A percentile compares a stretch with the other conserved stretches of the same genome.
phyloP scores from a whole-genome alignment of 169 alveolate species.

The Plasmodium malariae region DNA sequence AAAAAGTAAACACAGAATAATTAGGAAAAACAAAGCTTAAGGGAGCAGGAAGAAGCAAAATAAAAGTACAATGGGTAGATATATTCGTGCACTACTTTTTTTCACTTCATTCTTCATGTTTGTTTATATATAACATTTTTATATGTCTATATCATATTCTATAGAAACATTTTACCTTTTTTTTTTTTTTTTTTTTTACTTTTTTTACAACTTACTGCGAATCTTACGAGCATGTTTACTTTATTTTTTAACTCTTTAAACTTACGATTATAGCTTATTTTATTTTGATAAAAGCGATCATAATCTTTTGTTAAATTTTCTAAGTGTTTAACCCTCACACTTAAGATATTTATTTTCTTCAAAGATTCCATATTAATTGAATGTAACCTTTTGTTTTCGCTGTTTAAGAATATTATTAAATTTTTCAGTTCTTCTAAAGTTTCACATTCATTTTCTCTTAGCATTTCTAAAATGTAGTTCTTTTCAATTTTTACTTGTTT shows the following conservation, averaged over 20 bases:
- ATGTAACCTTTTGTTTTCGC: conserved; percentile 66
- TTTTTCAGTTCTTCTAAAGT: conserved; percentile 51
- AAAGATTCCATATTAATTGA: conserved; percentile 43
- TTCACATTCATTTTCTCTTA: conserved; percentile 69
- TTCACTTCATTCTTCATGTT: background rate
- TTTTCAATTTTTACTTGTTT: conserved; percentile 29
- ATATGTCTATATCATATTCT: too few species aligned
- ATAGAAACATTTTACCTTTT: too few species aligned
- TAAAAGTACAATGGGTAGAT: background rate
- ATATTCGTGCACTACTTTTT: background rate
- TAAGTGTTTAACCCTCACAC: conserved; percentile 36
- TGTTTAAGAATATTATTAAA: conserved; percentile 45
- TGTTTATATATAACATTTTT: too few species aligned
- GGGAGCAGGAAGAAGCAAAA: background rate
- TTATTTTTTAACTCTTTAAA: conserved; percentile 6
- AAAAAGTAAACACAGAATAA: background rate
- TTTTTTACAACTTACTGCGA: conserved; percentile 24
- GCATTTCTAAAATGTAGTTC: conserved; percentile 30
- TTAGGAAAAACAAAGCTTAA: too few species aligned
- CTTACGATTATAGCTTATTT: conserved; percentile 15
- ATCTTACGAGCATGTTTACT: conserved; percentile 16
- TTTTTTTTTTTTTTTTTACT: too few species aligned
- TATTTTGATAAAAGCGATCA: conserved; percentile 17
- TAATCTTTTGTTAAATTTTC: conserved; percentile 55
- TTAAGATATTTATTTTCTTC: conserved; percentile 42